Evolutionary conservation across 2,329 filamentous ascomycete species (phyloP).

Genomic region (Trichoderma sp.): DNA sequence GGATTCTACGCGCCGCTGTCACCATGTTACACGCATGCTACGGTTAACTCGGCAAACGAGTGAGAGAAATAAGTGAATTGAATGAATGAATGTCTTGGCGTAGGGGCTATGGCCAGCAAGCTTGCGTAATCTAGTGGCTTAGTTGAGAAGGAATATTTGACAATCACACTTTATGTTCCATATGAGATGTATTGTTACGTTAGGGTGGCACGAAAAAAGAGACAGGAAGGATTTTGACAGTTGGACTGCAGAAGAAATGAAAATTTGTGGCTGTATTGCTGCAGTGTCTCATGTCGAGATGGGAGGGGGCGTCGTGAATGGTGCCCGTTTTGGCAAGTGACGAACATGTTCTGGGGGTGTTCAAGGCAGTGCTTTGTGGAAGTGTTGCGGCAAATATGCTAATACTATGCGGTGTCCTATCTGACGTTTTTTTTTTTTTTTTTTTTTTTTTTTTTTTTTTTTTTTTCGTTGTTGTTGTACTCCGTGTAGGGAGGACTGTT

Average conservation of each 20-base stretch:
- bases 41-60: not conserved
- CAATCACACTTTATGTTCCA: not conserved
- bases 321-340: conserved; percentile 2
- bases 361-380: not conserved
- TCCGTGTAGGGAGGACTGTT: not conserved
- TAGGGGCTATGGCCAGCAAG: not conserved
- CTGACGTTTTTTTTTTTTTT: too few species aligned
- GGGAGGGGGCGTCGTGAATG: not conserved
- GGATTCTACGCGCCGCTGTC: not conserved
- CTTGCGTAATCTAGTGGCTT: conserved; percentile 4
- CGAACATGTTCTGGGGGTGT: not conserved
- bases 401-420: too few species aligned
- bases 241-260: not conserved
- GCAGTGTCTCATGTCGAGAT: not conserved
- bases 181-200: not conserved
- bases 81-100: not conserved
- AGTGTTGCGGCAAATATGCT: too few species aligned
- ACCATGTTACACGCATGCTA: not conserved
- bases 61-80: not conserved
- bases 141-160: not conserved
- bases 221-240: not conserved
- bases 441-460: too few species aligned
- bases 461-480: too few species aligned
- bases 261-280: conserved; percentile 3
- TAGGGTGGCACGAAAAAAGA: not conserved